A percentile compares a stretch with the other conserved stretches of the same genome.
Conservation (phyloP, 371 early-diverging fungal species). For the Entomophthora muscae region DNA sequence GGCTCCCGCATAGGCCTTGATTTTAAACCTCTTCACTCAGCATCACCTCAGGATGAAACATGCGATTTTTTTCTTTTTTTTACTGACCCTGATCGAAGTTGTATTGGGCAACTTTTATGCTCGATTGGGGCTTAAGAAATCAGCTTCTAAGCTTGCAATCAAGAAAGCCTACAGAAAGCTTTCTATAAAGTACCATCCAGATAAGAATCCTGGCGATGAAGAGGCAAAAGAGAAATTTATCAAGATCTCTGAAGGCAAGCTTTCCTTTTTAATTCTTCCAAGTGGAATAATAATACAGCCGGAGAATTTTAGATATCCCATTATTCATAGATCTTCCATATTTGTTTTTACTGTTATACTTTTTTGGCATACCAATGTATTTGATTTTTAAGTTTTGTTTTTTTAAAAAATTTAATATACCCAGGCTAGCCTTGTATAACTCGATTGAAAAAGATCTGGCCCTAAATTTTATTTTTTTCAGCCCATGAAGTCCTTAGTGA, state of each 20-base stretch:
- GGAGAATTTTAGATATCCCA: too few relatives aligned
- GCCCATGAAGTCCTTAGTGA: constrained; percentile 89
- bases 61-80: background rate
- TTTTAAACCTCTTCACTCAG: background rate
- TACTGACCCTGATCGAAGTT: background rate
- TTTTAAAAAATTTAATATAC: too few relatives aligned
- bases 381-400: too few relatives aligned
- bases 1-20: background rate
- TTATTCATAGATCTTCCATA: too few relatives aligned
- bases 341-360: too few relatives aligned
- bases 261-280: too few relatives aligned
- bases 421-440: too few relatives aligned
- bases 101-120: constrained; percentile 42
- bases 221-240: constrained; percentile 77
- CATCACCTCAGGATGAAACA: background rate
- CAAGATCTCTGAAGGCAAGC: constrained; percentile 76
- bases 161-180: constrained; percentile 81
- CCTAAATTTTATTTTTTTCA: constrained; percentile 11
- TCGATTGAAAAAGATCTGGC: too few relatives aligned
- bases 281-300: too few relatives aligned
- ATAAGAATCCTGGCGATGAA: constrained; percentile 75
- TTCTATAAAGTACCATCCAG: constrained; percentile 74
- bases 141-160: constrained; percentile 68
- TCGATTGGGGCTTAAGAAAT: constrained; percentile 70
- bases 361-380: too few relatives aligned